A percentile compares a stretch with the other conserved stretches of the same genome.
phyloP scores from a whole-genome alignment of 371 early-diverging fungal species.

The Lichtheimia ramosa region DNA sequence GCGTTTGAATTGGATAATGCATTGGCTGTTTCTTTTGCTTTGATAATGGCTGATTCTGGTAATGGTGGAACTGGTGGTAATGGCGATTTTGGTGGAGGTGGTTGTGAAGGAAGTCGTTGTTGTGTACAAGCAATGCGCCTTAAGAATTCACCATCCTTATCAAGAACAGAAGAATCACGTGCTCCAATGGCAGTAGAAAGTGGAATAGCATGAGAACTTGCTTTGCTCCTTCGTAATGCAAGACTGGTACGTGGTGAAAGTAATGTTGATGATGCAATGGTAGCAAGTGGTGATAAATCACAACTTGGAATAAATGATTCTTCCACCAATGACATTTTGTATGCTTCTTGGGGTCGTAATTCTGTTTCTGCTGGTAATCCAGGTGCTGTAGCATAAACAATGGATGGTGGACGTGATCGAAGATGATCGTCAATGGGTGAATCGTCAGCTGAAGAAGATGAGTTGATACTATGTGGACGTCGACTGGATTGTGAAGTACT shows the following conservation, averaged over 20 bases:
- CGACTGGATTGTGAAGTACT: conserved; percentile 12
- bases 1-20: not conserved
- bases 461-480: conserved; percentile 6
- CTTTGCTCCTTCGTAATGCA: conserved; percentile 13
- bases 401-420: conserved; percentile 17
- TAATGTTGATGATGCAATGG: conserved; percentile 41
- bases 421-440: conserved; percentile 6
- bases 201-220: conserved; percentile 4
- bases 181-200: conserved; percentile 5
- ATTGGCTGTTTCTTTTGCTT: not conserved
- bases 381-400: conserved; percentile 13
- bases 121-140: conserved; percentile 7
- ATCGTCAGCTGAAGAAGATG: conserved; percentile 11
- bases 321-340: conserved; percentile 15
- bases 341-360: conserved; percentile 14
- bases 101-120: conserved; percentile 3
- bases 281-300: conserved; percentile 24
- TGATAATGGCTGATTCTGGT: conserved; percentile 1
- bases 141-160: conserved; percentile 6
- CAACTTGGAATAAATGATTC: conserved; percentile 11
- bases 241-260: conserved; percentile 30
- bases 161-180: not conserved
- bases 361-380: conserved; percentile 16
- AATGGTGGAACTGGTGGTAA: conserved; percentile 17
- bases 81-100: not conserved